Evolutionary conservation across 768 basidiomycete genomes (phyloP).

Genomic region (Mycena floridula): DNA sequence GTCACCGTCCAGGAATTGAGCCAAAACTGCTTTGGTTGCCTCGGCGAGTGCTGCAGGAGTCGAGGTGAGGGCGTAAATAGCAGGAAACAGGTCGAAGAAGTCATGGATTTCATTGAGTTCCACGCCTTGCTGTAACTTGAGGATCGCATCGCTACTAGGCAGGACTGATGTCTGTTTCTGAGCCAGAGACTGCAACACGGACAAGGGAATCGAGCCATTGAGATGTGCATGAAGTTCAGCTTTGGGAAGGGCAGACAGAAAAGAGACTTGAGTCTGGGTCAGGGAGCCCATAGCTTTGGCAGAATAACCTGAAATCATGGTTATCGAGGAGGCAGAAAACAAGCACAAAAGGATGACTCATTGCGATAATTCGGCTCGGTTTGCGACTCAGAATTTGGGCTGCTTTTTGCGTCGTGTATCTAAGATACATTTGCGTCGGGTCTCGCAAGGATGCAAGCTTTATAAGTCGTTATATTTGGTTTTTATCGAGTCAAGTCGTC

Average conservation of each 20-base stretch:
- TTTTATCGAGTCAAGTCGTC: no score
- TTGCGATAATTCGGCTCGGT: no score
- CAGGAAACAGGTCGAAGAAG: constrained; percentile 72
- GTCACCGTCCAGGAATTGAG: constrained; percentile 47
- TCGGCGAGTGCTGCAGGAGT: constrained; percentile 45
- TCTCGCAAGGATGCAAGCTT: no score
- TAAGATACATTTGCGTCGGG: no score
- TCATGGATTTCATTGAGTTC: constrained; percentile 52
- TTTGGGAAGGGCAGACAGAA: constrained; percentile 64
- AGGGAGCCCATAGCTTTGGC: constrained; percentile 60
- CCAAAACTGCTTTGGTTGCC: constrained; percentile 62
- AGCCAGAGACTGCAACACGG: constrained; percentile 57
- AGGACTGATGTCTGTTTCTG: constrained; percentile 21
- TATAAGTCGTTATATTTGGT: no score
- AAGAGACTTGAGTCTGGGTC: constrained; percentile 41
- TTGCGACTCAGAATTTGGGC: no score
- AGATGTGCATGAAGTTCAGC: constrained; percentile 85
- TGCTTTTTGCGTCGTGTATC: no score
- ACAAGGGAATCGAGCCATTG: constrained; percentile 76
- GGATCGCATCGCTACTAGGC: background rate
- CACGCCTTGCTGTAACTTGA: constrained; percentile 36
- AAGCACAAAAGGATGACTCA: no score
- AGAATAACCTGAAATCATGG: no score
- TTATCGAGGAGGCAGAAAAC: no score
- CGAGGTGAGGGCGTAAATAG: constrained; percentile 73